Evolutionary conservation across 2,329 filamentous ascomycete genomes (phyloP).

Genomic region (Alternaria consortialis): DNA sequence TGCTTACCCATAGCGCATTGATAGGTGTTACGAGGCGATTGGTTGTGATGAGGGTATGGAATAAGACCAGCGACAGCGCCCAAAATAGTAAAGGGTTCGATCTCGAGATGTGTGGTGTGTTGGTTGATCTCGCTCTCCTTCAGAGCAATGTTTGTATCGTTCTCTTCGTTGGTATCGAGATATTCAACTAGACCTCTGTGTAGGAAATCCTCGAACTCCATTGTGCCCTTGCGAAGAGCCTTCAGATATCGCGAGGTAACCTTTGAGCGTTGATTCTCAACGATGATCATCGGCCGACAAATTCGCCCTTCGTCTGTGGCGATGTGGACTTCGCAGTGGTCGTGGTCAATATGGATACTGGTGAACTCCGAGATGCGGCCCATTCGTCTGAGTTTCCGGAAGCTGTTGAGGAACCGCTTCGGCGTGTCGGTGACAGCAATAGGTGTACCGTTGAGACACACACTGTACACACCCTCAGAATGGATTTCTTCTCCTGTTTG

Average conservation of each 20-base stretch:
- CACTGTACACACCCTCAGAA: constrained; percentile 81
- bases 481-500: constrained; percentile 90
- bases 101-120: constrained; percentile 92
- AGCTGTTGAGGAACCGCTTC: constrained; percentile 83
- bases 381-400: constrained; percentile 85
- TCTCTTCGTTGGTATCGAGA: constrained; percentile 97
- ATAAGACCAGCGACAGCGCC: constrained; percentile 96
- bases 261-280: constrained; percentile 85
- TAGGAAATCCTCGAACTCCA: constrained; percentile 93
- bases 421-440: constrained; percentile 86
- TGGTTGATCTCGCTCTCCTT: constrained; percentile 85
- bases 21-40: constrained; percentile 97
- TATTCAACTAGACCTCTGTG: constrained; percentile 93
- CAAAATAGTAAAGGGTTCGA: constrained; percentile 96
- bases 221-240: constrained; percentile 81
- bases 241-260: constrained; percentile 81
- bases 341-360: constrained; percentile 93
- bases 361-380: constrained; percentile 96
- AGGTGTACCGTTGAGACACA: constrained; percentile 95
- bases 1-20: constrained; percentile 99
- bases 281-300: constrained; percentile 93
- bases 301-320: constrained; percentile 97
- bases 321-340: constrained; percentile 91
- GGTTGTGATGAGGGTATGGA: constrained; percentile 98
- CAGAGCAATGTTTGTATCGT: constrained; percentile 91